These are phyloP conservation scores for Aspergillus sp. DNA, from an alignment of 2,329 filamentous ascomycete species.

Conservation along the genomic window DNA sequence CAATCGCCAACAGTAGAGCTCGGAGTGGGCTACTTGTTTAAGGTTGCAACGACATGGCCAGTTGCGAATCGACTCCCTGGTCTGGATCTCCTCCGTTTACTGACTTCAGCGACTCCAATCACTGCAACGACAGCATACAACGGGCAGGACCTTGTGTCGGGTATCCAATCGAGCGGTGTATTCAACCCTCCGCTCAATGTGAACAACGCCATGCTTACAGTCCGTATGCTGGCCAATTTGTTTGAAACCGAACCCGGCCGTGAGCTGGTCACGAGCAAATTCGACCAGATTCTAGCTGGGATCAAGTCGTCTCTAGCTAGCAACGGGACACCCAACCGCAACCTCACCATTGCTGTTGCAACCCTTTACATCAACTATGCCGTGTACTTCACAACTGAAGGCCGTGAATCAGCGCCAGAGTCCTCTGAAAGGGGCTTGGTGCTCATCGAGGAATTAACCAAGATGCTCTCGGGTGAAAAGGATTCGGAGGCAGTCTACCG, in stretches of 20 bases:
- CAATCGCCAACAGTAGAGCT: conserved; percentile 45
- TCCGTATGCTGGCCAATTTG: conserved; percentile 74
- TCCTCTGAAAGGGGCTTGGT: conserved; percentile 45
- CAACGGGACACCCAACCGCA: conserved; percentile 57
- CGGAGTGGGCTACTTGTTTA: conserved; percentile 60
- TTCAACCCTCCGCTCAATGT: conserved; percentile 57
- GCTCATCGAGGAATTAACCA: conserved; percentile 56
- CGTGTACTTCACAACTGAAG: conserved; percentile 57
- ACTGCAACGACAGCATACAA: conserved; percentile 56
- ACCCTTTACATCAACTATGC: conserved; percentile 81
- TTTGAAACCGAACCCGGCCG: conserved; percentile 71
- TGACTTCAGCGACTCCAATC: conserved; percentile 60
- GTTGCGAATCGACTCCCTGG: conserved; percentile 72
- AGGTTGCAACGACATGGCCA: conserved; percentile 72
- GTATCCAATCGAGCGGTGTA: conserved; percentile 52
- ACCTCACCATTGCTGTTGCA: conserved; percentile 72
- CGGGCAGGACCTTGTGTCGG: conserved; percentile 52
- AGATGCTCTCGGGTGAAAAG: conserved; percentile 57
- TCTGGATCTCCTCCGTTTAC: conserved; percentile 79
- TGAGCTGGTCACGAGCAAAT: conserved; percentile 51
- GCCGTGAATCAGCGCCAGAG: conserved; percentile 30
- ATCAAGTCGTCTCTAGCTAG: conserved; percentile 56
- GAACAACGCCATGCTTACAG: conserved; percentile 82
- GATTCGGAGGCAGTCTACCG: conserved; percentile 82
- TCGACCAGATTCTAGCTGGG: conserved; percentile 56